Percentiles rank a stretch among this genome's conserved stretches.
phyloP scores from a whole-genome alignment of 306 rosid species.

The Sindora glabra region DNA sequence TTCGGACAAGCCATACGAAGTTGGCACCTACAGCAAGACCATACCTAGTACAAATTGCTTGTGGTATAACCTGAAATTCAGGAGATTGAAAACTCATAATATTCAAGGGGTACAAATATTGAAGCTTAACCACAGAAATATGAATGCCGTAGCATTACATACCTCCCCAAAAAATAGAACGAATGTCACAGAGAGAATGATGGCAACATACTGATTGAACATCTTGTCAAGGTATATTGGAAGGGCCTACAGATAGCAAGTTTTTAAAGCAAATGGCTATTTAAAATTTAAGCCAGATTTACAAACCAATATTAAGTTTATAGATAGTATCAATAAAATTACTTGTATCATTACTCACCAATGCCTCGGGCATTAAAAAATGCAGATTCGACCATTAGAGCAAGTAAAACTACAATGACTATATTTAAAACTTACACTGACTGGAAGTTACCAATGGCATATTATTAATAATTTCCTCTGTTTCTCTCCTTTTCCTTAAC shows the following conservation, averaged over 20 bases:
- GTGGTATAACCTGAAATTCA: conserved; percentile 79
- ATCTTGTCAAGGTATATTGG: conserved; percentile 82
- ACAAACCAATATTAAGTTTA: background rate
- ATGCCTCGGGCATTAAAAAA: background rate
- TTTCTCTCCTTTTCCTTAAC: too few relatives aligned
- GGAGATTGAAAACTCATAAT: background rate
- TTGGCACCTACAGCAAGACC: conserved; percentile 95
- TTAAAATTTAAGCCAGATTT: conserved; percentile 2
- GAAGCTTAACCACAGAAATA: conserved; percentile 5
- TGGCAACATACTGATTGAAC: conserved; percentile 82
- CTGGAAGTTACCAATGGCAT: too few relatives aligned
- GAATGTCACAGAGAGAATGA: conserved; percentile 88
- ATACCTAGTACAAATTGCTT: conserved; percentile 88
- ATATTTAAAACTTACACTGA: background rate
- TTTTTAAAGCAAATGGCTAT: conserved; percentile 21
- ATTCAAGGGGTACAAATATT: background rate
- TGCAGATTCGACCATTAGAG: background rate
- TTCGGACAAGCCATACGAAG: conserved; percentile 67
- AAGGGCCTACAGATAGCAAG: conserved; percentile 73
- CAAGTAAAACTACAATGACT: background rate
- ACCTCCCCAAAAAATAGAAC: conserved; percentile 90
- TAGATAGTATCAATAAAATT: background rate
- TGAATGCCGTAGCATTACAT: background rate
- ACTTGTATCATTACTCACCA: background rate
- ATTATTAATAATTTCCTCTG: too few relatives aligned